Evolutionary conservation across 805 yeast species (phyloP), one percentile per base, ranked within the genome.

Genomic region (Metschnikowia sp.): DNA sequence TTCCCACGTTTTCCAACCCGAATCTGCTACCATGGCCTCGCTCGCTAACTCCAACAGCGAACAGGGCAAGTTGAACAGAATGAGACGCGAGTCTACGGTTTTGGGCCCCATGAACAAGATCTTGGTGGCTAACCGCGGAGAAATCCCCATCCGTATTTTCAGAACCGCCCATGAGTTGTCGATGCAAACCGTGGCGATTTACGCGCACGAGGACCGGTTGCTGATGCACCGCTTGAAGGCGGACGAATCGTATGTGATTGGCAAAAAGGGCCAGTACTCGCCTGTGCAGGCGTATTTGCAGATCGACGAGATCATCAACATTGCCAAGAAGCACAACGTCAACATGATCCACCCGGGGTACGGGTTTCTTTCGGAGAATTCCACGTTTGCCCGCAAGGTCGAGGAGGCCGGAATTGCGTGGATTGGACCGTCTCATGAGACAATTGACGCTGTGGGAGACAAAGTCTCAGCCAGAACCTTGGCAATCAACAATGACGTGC

Each of bases 161-260:
- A 82, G 99, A 72, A 85, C 97, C 33, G 99, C 99, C 51, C 99
- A 94, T 72, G 99, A 92, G 70, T 77, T 92, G 62, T 86, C 96
- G 19, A 88, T 94, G 96, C 90, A 88, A 63, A 91, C 99, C 0
- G 97, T 94, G 36, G 99, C 98, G 39, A 86, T 92, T 63, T 92
- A 90, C 69, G 90, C 97, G 32, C 96, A 92, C 66, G 97, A 94
- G 71, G 99, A 92, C 68, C 77, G 96, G 53, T 76, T 92, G 60
- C 86, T 96, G 10, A 88, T 90, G 91, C 98, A 94, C 73, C 78
- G 97, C 62, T 76, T 92, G 64, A 94, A 89, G 71, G 94, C 96
- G 11, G 96, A 89, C 65, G 96, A 89, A 71, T 87, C 96, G 32
- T 92, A 91, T 61, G 94, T 83, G 50, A 87, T 92, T 62, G 99